Evolutionary conservation across 2,329 filamentous ascomycete genomes (phyloP), one percentile per base, ranked within the genome.

Genomic region (Penicillium sp.): DNA sequence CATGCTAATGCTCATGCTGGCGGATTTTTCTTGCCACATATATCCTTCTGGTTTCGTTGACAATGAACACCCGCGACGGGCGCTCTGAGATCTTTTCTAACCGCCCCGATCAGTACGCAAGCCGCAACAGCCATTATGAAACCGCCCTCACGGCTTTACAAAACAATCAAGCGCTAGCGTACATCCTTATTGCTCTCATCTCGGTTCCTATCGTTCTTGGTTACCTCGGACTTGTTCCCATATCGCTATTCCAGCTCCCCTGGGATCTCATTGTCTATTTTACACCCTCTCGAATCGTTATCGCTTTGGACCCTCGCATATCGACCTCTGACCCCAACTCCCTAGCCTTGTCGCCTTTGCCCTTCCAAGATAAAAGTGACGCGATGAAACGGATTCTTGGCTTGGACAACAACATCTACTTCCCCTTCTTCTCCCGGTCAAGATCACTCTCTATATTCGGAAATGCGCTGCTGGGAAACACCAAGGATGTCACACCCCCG

Each of bases 351-450:
- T 64, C 60, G 42, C 64, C 61, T 48, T 67, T 69, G 67, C 70
- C 63, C n/a, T 69, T 73, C 29, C 64, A 72, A 45, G 81, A 82
- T 27, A 92, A 91, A 73, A 86, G 84, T 69, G 82, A 87, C 63
- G 81, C 82, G 10, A 81, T 91, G 76, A 80, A 82, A 65, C 82
- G 84, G 60, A 80, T 91, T 33, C 72, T 91, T 35, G 83, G 86
- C 2, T 69, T 89, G 60, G 83, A 86, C 64, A 80, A 78, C 48
- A 82, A 81, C 7, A 83, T 86, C 15, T 82, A 86, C 40, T 80
- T 84, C 65, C 85, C 81, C 4, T 81, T 86, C 35, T 82, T 83
- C 56, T 82, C 82, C 55, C 81, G 83, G 21, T 72, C 86, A 2
- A 80, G 78, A 40, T 82, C 80, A 13, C 71, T 88, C 47, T 83